Evolutionary conservation across 768 basidiomycete species (phyloP).

Genomic region (Podaxis mareebaensis): DNA sequence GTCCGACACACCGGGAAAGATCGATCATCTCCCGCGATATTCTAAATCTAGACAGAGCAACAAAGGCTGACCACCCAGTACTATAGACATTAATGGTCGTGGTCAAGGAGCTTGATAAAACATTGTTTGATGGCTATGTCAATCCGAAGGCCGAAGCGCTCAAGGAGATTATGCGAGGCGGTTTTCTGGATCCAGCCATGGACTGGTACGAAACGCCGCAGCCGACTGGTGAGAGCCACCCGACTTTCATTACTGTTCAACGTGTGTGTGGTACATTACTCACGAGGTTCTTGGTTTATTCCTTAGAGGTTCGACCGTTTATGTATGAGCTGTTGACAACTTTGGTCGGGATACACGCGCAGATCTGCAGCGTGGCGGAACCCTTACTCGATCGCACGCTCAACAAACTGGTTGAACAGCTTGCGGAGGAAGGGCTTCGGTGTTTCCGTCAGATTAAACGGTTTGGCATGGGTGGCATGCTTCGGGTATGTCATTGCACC

Average conservation of each 20-base stretch:
- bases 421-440: conserved; percentile 79
- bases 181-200: conserved; percentile 78
- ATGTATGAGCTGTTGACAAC: conserved; percentile 88
- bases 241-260: background rate
- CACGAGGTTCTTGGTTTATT: conserved; percentile 1
- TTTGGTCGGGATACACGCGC: conserved; percentile 90
- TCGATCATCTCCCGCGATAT: conserved; percentile 8
- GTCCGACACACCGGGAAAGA: conserved; percentile 14
- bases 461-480: conserved; percentile 99
- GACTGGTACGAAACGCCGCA: conserved; percentile 96
- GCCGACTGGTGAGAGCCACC: conserved; percentile 68
- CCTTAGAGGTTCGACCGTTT: conserved; percentile 85
- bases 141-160: conserved; percentile 78
- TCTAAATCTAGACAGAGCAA: conserved; percentile 14
- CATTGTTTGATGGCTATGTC: conserved; percentile 85
- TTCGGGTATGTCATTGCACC: conserved; percentile 63
- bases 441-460: conserved; percentile 88
- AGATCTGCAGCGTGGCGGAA: conserved; percentile 80
- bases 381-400: conserved; percentile 81
- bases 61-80: conserved; percentile 12
- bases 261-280: conserved; percentile 17
- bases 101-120: conserved; percentile 82
- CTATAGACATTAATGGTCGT: conserved; percentile 71
- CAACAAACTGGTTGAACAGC: conserved; percentile 75
- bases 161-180: conserved; percentile 67